Evolutionary conservation across 139 green algal species (phyloP).

Genomic region (Volvox africanus): DNA sequence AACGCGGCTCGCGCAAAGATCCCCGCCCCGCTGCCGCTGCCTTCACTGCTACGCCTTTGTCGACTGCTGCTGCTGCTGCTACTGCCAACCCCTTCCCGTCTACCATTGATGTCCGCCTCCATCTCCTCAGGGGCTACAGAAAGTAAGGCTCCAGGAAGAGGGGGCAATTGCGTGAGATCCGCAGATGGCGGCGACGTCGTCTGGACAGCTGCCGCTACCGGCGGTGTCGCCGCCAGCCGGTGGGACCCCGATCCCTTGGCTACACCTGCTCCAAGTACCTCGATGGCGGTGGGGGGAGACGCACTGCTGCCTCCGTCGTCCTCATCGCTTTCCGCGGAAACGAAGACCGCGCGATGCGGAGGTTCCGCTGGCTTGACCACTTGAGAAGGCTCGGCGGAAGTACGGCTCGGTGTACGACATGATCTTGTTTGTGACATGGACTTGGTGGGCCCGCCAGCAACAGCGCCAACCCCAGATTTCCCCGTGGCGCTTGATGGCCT

Average conservation of each 20-base stretch:
- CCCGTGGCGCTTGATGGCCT: not conserved
- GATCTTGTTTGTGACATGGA: not conserved
- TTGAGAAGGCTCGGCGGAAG: not conserved
- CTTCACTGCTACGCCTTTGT: no score
- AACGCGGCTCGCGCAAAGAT: no score
- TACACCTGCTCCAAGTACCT: no score
- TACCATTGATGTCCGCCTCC: not conserved
- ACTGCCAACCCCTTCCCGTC: not conserved
- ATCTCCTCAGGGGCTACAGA: not conserved
- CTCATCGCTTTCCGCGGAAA: not conserved
- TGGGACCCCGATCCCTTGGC: not conserved
- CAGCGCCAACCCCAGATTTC: not conserved
- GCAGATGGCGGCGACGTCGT: not conserved
- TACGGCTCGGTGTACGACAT: not conserved
- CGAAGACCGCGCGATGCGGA: not conserved
- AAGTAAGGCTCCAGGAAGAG: not conserved
- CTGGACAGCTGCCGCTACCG: not conserved
- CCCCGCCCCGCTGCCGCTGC: no score
- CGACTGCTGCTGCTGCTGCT: not conserved
- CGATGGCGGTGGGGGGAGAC: not conserved
- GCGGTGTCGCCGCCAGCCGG: constrained; percentile 1
- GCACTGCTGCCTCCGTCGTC: not conserved
- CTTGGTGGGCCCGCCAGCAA: not conserved
- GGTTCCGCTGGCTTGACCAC: not conserved
- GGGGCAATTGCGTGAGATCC: not conserved